phyloP scores from a whole-genome alignment of 2,329 filamentous ascomycete species.

The Aspergillus jensenii region DNA sequence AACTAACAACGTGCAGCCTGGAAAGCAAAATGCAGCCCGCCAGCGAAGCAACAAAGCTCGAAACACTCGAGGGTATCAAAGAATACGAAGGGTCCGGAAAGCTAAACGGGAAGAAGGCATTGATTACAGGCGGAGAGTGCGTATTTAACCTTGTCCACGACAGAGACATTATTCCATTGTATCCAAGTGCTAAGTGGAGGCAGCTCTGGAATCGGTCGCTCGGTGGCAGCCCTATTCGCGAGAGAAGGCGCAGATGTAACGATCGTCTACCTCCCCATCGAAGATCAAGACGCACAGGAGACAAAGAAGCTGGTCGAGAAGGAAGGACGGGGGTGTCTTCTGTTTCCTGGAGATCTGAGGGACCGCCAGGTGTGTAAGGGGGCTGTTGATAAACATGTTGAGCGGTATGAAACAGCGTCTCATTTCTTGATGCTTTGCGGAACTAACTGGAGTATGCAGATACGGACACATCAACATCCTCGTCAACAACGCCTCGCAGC shows the following conservation, averaged over 20 bases:
- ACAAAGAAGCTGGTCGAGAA: conserved; percentile 55
- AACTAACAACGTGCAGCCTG: not conserved
- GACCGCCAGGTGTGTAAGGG: conserved; percentile 52
- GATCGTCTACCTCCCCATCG: conserved; percentile 57
- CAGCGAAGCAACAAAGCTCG: conserved; percentile 37
- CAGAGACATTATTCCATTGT: not conserved
- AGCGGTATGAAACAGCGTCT: conserved; percentile 34
- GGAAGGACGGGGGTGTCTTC: conserved; percentile 49
- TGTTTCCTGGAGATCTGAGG: conserved; percentile 52
- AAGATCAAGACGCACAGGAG: conserved; percentile 56
- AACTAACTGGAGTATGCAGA: not conserved
- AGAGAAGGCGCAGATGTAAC: conserved; percentile 58
- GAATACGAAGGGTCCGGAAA: conserved; percentile 51
- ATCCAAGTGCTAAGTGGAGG: not conserved
- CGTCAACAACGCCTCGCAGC: conserved; percentile 61
- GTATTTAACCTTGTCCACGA: conserved; percentile 18
- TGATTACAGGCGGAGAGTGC: conserved; percentile 59
- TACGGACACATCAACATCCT: conserved; percentile 47
- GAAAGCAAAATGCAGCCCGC: conserved; percentile 24
- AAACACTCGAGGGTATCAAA: conserved; percentile 24
- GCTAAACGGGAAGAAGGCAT: conserved; percentile 50
- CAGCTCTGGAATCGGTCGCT: conserved; percentile 56
- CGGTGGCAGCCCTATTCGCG: conserved; percentile 57
- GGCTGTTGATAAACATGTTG: conserved; percentile 55
- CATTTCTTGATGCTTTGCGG: too few relatives aligned